Evolutionary conservation across 148 eudicot genomes (phyloP), one percentile per base, ranked within the genome.

Genomic region (Fagopyrum esculentum): DNA sequence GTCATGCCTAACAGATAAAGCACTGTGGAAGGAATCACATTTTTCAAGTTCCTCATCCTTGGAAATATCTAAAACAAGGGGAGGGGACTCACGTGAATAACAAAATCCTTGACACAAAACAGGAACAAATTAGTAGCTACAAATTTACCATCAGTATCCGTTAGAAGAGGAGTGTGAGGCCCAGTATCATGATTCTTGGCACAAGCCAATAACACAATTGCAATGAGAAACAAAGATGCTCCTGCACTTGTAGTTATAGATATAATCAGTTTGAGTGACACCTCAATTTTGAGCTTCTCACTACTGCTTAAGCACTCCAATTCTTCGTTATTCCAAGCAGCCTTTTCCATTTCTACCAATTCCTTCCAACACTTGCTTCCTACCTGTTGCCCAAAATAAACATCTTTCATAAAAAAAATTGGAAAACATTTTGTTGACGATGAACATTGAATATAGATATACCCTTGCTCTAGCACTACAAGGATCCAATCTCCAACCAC

Each of bases 141-240:
- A 51, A 13, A 13, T 51, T 16, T 51, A 51, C 16, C 15, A 51
- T 51, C 2, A 2, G 56, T 51, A 51, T 9, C 4, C 1, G 44
- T 4, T 29, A 63, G n/a, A 29, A 61, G 44, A 6, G 68, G 44
- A 63, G 69, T 29, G 6, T 63, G 16, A 63, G 45, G 69, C 30
- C 44, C 1, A 63, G 5, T 12, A 8, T 63, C 69, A 63, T 29
- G 7, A 12, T 29, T 63, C 13, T 30, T 63, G 6, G 45, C 69
- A 63, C 69, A 63, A 63, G 26, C 69, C 44, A 63, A 29, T 29
- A 63, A 29, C 16, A 63, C 45, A 10, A 63, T 63, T 30, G 69
- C 30, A 29, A 63, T 63, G 45, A 63, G 6, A 29, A 63, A 63
- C 69, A 63, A 63, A 10, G 69, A 63, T 44, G 13, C 69, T 63